Conservation (phyloP, 768 basidiomycete species). For the Inosperma sp. region DNA sequence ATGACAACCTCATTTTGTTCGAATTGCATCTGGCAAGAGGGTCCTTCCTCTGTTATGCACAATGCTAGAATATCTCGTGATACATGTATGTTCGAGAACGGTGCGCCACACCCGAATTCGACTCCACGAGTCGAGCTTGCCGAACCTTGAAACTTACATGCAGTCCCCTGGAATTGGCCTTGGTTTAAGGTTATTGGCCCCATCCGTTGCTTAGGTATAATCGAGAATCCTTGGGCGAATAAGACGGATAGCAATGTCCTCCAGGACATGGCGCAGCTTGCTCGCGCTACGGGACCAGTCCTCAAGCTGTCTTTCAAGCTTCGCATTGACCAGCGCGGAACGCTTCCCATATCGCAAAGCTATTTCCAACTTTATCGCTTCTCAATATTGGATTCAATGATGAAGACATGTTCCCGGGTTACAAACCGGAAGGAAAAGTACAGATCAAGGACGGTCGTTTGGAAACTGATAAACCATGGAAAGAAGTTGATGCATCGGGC, state of each 20-base stretch:
- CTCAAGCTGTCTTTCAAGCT: neutral
- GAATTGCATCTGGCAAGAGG: neutral
- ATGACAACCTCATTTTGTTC: neutral
- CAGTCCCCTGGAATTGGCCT: constrained; percentile 1
- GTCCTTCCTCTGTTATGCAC: neutral
- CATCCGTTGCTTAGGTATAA: neutral
- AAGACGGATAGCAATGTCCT: neutral
- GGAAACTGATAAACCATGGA: neutral
- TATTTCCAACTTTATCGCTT: neutral
- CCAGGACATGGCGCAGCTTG: neutral
- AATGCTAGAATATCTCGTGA: neutral
- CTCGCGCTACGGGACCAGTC: neutral
- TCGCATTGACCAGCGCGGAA: neutral
- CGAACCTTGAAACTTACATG: neutral
- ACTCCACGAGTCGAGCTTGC: neutral
- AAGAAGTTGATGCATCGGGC: neutral
- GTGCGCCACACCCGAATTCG: neutral
- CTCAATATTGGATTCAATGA: neutral
- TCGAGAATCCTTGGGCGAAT: neutral
- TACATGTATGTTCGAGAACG: neutral
- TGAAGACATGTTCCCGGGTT: neutral
- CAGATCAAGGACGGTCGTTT: neutral
- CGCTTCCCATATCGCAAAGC: neutral
- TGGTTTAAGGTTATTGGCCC: neutral
- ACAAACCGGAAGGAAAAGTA: neutral